A percentile compares a stretch with the other conserved stretches of the same genome.
These are phyloP conservation scores for Lactuca saligna DNA, from an alignment of 129 eudicot species.

Conservation along the genomic window DNA sequence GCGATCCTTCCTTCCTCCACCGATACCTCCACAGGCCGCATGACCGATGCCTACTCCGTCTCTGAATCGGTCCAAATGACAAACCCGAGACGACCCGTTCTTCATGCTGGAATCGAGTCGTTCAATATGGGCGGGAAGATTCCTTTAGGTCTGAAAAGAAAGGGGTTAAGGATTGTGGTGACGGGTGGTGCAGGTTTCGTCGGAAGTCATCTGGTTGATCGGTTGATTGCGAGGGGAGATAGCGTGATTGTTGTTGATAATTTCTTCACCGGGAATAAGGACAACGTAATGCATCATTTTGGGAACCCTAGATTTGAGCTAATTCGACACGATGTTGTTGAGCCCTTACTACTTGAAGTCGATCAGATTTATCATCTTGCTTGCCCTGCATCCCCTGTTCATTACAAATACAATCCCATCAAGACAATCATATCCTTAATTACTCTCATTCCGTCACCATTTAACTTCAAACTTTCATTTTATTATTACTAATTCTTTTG, in stretches of 20 bases:
- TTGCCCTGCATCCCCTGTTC: slow-evolving; percentile 96
- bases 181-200: slow-evolving; percentile 99
- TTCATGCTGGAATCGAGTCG: slow-evolving; percentile 39
- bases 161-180: slow-evolving; percentile 69
- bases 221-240: slow-evolving; percentile 74
- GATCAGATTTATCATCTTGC: slow-evolving; percentile 98
- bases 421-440: slow-evolving; percentile 84
- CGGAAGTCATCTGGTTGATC: slow-evolving; percentile 85
- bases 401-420: slow-evolving; percentile 85
- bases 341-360: slow-evolving; percentile 76
- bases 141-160: slow-evolving; percentile 71
- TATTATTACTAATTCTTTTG: background rate
- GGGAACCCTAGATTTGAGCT: slow-evolving; percentile 87
- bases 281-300: slow-evolving; percentile 83
- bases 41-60: slow-evolving; percentile 24
- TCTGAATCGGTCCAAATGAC: slow-evolving; percentile 31
- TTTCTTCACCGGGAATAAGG: slow-evolving; percentile 86
- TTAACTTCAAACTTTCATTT: background rate
- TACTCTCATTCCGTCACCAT: background rate
- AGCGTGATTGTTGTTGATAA: slow-evolving; percentile 91
- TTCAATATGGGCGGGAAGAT: slow-evolving; percentile 60
- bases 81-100: slow-evolving; percentile 23
- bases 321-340: slow-evolving; percentile 90
- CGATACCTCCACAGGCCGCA: slow-evolving; percentile 1
- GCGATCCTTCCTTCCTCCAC: slow-evolving; percentile 35